Conservation (phyloP, 2,329 filamentous ascomycete genomes). For the Anisogramma anomala region DNA sequence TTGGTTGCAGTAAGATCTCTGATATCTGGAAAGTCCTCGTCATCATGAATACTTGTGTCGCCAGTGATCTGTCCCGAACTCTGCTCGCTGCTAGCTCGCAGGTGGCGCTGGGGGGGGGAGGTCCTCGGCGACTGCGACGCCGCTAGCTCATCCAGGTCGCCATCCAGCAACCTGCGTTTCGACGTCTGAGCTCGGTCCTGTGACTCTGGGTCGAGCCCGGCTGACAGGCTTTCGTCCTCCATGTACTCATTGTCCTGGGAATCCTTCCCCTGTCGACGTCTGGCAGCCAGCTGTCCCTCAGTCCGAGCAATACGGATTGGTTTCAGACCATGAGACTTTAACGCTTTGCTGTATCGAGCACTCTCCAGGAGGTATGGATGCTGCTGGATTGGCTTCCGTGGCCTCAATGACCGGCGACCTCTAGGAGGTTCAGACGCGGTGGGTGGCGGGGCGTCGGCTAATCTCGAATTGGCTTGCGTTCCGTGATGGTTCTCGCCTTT, state of each 20-base stretch:
- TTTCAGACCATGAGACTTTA: conserved; percentile 43
- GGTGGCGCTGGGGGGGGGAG: conserved; percentile 17
- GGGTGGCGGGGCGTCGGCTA: background rate
- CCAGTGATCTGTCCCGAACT: conserved; percentile 22
- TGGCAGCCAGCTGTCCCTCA: conserved; percentile 20
- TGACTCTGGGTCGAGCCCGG: conserved; percentile 12
- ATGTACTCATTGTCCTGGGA: conserved; percentile 40
- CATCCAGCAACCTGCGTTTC: conserved; percentile 21
- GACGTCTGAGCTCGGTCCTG: conserved; percentile 24
- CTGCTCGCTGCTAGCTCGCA: conserved; percentile 21
- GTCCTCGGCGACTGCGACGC: conserved; percentile 21
- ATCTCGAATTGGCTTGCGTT: background rate
- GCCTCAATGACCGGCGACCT: conserved; percentile 36
- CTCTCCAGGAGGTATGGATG: conserved; percentile 48
- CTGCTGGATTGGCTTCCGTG: conserved; percentile 49
- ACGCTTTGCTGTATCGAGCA: conserved; percentile 39
- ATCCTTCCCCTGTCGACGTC: conserved; percentile 21
- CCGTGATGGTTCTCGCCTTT: background rate
- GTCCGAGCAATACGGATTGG: conserved; percentile 36
- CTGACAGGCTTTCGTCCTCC: conserved; percentile 34
- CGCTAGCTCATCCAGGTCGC: conserved; percentile 19
- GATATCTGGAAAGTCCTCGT: conserved; percentile 23
- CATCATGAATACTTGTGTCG: conserved; percentile 21
- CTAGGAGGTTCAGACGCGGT: conserved; percentile 5
- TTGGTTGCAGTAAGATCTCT: conserved; percentile 15